phyloP scores from a whole-genome alignment of 2,329 filamentous ascomycete species.

The Cercospora sp. region DNA sequence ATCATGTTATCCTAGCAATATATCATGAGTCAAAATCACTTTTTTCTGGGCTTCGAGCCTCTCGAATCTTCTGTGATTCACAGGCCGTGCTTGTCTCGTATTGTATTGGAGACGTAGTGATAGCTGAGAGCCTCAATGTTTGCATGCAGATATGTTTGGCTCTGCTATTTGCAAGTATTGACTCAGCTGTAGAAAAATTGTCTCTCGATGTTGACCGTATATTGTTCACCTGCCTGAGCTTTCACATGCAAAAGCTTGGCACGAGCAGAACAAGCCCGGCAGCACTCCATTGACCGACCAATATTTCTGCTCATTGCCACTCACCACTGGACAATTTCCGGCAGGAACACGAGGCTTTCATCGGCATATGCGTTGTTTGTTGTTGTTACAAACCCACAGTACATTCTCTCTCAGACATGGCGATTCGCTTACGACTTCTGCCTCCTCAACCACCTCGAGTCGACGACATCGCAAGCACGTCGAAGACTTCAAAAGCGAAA shows the following conservation, averaged over 20 bases:
- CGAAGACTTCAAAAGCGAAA: background rate
- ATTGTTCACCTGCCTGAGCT: background rate
- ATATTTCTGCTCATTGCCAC: background rate
- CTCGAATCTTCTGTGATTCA: too few species aligned
- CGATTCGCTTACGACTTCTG: background rate
- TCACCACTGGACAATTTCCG: background rate
- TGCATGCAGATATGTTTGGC: background rate
- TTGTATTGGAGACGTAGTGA: background rate
- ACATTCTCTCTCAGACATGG: background rate
- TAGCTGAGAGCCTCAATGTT: background rate
- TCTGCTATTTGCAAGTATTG: background rate
- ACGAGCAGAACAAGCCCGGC: background rate
- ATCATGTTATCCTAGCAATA: background rate
- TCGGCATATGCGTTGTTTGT: background rate
- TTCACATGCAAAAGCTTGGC: background rate
- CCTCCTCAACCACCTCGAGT: background rate
- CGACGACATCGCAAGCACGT: background rate
- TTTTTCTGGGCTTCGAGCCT: background rate
- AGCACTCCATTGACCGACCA: background rate
- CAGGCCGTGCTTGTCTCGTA: background rate
- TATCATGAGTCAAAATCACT: too few species aligned
- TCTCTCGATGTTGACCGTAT: background rate
- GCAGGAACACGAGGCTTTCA: background rate
- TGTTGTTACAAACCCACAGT: background rate
- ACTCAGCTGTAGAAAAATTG: background rate